A percentile compares a stretch with the other conserved stretches of the same genome.
Conservation (phyloP, 2,329 filamentous ascomycete genomes). For the Trichophyton simii region DNA sequence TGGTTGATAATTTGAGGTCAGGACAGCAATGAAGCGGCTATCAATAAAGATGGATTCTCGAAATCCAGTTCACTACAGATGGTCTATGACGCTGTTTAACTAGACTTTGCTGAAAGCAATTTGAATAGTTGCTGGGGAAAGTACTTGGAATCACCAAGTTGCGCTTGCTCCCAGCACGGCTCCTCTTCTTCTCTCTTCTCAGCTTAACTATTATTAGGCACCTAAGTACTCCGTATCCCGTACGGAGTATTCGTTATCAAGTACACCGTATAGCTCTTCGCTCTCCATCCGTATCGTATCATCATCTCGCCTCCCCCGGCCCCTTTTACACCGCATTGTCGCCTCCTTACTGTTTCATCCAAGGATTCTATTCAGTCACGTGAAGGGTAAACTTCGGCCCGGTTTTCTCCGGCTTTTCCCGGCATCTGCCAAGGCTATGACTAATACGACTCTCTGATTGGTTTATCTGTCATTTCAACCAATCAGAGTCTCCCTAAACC, state of each 20-base stretch:
- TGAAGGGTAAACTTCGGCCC: not conserved
- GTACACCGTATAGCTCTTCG: not conserved
- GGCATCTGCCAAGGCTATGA: not conserved
- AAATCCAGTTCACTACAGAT: no score
- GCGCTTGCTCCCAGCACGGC: no score
- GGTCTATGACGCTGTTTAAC: no score
- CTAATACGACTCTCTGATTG: conserved; percentile 7
- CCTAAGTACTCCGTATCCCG: no score
- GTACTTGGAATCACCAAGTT: no score
- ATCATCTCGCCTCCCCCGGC: not conserved
- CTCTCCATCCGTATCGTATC: not conserved
- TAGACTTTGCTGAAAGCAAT: no score
- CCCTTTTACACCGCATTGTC: no score
- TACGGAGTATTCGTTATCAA: no score
- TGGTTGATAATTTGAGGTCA: not conserved
- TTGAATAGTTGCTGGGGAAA: no score
- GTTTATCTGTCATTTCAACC: not conserved
- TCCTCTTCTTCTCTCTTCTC: no score
- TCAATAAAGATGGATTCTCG: no score
- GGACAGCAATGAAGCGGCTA: not conserved
- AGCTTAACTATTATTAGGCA: no score
- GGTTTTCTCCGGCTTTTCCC: conserved; percentile 1
- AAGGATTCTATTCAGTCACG: not conserved
- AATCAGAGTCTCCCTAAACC: conserved; percentile 6
- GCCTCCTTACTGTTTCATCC: not conserved